These are phyloP conservation scores for Hypoxylon rickii DNA, from an alignment of 495 filamentous ascomycete genomes.

Conservation along the genomic window DNA sequence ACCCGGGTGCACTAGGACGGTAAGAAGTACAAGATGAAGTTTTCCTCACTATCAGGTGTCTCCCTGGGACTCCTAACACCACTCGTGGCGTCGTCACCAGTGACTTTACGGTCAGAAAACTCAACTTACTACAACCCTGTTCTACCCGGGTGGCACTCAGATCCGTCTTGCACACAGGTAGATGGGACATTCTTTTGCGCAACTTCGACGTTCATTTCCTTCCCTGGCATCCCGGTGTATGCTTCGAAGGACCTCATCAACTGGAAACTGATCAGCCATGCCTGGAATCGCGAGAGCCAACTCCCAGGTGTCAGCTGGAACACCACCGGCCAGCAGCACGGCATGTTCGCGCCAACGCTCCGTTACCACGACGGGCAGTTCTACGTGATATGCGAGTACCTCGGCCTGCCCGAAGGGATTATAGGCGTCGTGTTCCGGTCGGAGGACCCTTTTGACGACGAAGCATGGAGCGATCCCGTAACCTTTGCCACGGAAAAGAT, in stretches of 20 bases:
- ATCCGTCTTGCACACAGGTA: conserved; percentile 40
- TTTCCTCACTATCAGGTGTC: neutral
- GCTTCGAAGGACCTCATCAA: conserved; percentile 42
- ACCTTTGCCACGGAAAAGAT: conserved; percentile 41
- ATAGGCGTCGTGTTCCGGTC: conserved; percentile 40
- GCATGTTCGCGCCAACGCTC: conserved; percentile 44
- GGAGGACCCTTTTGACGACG: conserved; percentile 36
- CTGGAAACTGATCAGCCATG: conserved; percentile 41
- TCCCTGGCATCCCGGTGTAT: conserved; percentile 44
- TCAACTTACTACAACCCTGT: conserved; percentile 42
- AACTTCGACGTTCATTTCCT: conserved; percentile 44
- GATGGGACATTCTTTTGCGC: conserved; percentile 43
- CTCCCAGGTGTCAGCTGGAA: conserved; percentile 35
- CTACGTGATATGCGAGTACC: conserved; percentile 49
- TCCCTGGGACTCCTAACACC: neutral
- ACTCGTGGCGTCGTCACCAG: neutral
- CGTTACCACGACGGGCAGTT: conserved; percentile 43
- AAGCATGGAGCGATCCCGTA: conserved; percentile 46
- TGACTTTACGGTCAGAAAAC: conserved; percentile 5
- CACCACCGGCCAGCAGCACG: conserved; percentile 33
- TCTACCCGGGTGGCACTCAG: conserved; percentile 43
- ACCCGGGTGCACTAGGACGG: neutral
- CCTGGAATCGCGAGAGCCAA: conserved; percentile 35
- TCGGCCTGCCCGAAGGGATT: conserved; percentile 27
- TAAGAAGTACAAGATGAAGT: conserved; percentile 7